These are phyloP conservation scores for Penicillium concentricum DNA, from an alignment of 2,329 filamentous ascomycete species.

Conservation along the genomic window DNA sequence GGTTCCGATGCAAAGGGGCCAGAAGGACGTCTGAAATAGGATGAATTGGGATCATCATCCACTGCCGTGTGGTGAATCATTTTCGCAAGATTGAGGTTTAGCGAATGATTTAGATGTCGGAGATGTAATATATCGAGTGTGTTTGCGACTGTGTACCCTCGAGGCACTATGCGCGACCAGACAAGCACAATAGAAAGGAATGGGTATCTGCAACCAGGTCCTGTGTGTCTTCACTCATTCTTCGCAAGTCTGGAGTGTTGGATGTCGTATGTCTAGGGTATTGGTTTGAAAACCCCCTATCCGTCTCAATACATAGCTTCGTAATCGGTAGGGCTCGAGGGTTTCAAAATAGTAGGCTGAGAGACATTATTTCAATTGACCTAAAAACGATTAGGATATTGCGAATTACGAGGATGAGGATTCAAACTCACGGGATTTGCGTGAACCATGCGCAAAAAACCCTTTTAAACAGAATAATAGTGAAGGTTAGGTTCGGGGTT, in stretches of 20 bases:
- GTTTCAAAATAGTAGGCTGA: constrained; percentile 7
- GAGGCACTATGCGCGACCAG: constrained; percentile 6
- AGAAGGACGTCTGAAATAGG: constrained; percentile 21
- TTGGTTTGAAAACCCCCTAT: background rate
- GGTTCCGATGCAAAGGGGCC: constrained; percentile 14
- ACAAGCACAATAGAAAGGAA: constrained; percentile 1
- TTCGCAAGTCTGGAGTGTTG: constrained; percentile 3
- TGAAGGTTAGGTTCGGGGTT: background rate
- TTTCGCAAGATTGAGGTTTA: constrained; percentile 7
- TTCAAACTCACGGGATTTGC: background rate
- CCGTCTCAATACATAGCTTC: constrained; percentile 14
- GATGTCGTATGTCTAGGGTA: constrained; percentile 1
- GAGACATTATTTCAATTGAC: constrained; percentile 15
- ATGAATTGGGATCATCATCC: constrained; percentile 24
- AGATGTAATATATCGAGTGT: background rate
- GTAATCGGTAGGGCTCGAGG: background rate
- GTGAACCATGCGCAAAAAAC: background rate
- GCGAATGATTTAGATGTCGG: background rate
- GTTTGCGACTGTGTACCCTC: background rate
- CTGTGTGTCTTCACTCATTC: constrained; percentile 14
- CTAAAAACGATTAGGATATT: constrained; percentile 1
- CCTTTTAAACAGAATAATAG: background rate
- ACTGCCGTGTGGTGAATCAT: constrained; percentile 27
- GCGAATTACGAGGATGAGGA: background rate
- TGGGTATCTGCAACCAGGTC: constrained; percentile 7